phyloP scores from a whole-genome alignment of 306 rosid species.

The Begonia fuchsioides region DNA sequence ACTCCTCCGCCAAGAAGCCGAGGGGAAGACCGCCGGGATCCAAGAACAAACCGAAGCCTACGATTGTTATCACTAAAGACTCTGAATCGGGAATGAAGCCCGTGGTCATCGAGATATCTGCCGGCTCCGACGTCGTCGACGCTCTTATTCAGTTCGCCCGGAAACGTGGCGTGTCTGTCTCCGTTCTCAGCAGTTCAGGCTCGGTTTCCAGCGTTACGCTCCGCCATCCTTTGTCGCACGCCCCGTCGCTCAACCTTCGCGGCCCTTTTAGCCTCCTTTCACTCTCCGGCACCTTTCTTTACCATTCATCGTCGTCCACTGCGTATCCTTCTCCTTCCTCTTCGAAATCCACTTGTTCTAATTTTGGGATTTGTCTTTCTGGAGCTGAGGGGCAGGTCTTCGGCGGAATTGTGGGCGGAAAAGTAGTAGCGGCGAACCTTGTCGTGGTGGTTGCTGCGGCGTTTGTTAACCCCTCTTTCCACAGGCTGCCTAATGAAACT shows the following conservation, averaged over 20 bases:
- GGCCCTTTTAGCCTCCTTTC: constrained; percentile 27
- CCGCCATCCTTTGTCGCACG: constrained; percentile 10
- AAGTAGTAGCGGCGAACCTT: constrained; percentile 19
- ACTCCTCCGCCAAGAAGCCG: constrained; percentile 13
- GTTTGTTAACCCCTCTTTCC: constrained; percentile 15
- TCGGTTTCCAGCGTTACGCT: constrained; percentile 24
- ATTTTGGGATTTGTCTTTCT: constrained; percentile 25
- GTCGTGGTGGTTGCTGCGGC: constrained; percentile 24
- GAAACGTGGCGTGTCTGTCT: constrained; percentile 10
- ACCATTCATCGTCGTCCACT: background rate
- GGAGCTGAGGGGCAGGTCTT: constrained; percentile 29
- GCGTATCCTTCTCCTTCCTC: constrained; percentile 1
- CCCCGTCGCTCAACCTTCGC: constrained; percentile 5
- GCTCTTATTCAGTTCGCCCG: constrained; percentile 22
- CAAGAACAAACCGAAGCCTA: constrained; percentile 45
- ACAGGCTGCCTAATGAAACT: constrained; percentile 6
- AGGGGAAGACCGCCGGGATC: constrained; percentile 63
- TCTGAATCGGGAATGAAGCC: constrained; percentile 13
- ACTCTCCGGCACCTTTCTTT: constrained; percentile 16
- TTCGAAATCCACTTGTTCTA: constrained; percentile 2
- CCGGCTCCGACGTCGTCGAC: constrained; percentile 33
- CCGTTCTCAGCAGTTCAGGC: constrained; percentile 26
- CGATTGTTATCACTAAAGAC: constrained; percentile 22
- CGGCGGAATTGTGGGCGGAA: constrained; percentile 46
- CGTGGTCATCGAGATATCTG: constrained; percentile 24